phyloP scores from a whole-genome alignment of 306 rosid species.

The Herpetospermum pedunculosum region DNA sequence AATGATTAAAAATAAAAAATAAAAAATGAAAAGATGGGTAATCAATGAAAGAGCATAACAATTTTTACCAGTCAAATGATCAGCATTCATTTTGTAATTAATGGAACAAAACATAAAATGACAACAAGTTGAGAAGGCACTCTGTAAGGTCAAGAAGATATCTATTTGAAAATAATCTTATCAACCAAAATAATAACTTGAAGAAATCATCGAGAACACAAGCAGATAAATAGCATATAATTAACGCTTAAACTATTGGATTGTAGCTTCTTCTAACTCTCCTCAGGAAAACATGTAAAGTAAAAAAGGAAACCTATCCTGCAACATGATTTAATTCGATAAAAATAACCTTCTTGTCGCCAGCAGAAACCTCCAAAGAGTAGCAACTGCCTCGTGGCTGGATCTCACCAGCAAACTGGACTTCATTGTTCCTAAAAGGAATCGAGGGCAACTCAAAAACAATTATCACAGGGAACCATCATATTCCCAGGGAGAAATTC shows the following conservation, averaged over 20 bases:
- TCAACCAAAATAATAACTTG: neutral
- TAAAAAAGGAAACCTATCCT: neutral
- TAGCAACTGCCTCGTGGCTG: constrained; percentile 83
- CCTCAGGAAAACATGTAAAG: neutral
- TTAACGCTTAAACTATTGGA: neutral
- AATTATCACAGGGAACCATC: neutral
- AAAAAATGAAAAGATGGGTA: neutral
- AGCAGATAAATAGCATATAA: neutral
- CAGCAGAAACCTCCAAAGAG: constrained; percentile 43
- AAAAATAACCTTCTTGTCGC: constrained; percentile 50
- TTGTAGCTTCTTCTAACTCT: neutral
- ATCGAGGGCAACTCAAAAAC: constrained; percentile 8
- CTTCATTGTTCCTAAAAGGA: constrained; percentile 67
- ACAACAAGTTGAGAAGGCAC: neutral
- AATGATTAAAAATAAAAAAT: no score
- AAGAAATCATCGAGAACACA: neutral
- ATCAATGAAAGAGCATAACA: neutral
- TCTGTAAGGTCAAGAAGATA: neutral
- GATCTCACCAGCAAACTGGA: constrained; percentile 96
- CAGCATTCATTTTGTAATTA: neutral
- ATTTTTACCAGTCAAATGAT: neutral
- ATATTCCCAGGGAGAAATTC: neutral
- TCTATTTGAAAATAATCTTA: neutral
- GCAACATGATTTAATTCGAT: neutral
- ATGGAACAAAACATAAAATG: neutral